These are phyloP conservation scores for Fusarium xylarioides DNA, from an alignment of 2,329 filamentous ascomycete genomes.

Conservation along the genomic window DNA sequence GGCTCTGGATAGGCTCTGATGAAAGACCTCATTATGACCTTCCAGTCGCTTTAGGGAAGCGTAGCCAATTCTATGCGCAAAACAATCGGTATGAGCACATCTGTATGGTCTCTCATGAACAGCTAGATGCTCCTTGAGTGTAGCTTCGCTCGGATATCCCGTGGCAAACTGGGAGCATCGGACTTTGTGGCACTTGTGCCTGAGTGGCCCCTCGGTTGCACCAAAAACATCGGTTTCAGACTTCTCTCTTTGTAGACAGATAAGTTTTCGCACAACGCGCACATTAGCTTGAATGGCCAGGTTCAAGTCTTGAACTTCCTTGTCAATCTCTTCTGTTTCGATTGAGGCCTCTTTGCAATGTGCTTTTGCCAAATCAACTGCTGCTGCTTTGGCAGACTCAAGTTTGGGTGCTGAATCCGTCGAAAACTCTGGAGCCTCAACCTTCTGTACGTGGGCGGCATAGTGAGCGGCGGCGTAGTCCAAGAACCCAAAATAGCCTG, in stretches of 20 bases:
- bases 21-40: background rate
- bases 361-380: accelerated
- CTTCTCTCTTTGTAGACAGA: accelerated
- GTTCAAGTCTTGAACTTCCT: accelerated
- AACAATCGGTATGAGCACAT: background rate
- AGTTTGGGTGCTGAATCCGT: accelerated
- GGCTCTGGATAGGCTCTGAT: accelerated
- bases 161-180: background rate
- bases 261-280: accelerated
- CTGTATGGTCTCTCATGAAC: accelerated
- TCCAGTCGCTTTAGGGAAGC: accelerated
- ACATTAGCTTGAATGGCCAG: accelerated
- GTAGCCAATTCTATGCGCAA: accelerated
- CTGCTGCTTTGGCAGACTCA: accelerated
- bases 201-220: accelerated
- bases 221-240: accelerated
- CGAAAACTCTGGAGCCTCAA: accelerated
- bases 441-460: background rate
- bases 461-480: background rate
- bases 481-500: background rate
- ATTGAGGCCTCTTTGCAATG: accelerated
- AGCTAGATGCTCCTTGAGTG: accelerated
- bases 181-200: background rate
- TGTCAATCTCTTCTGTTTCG: accelerated
- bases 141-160: accelerated